A percentile compares a stretch with the other conserved stretches of the same genome.
Evolutionary conservation across 495 filamentous ascomycete species (phyloP).

Genomic region (Achaetomiella virescens): DNA sequence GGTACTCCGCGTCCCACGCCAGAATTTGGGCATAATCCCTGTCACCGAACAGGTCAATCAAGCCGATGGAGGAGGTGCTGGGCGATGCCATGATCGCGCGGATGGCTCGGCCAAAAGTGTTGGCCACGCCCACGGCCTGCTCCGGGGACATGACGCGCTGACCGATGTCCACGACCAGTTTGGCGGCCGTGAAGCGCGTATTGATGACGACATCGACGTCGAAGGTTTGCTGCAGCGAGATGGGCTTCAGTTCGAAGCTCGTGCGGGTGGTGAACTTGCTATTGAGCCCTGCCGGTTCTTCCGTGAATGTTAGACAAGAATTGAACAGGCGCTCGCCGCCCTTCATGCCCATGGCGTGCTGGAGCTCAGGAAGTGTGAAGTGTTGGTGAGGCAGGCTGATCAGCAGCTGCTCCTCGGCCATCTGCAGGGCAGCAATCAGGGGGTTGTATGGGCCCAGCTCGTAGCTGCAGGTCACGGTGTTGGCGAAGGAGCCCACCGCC

Average conservation of each 20-base stretch:
- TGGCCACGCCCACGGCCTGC: constrained; percentile 36
- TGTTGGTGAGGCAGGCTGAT: constrained; percentile 36
- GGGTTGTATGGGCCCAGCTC: constrained; percentile 27
- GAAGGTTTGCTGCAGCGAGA: constrained; percentile 40
- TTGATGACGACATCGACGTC: constrained; percentile 40
- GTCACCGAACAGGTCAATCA: constrained; percentile 40
- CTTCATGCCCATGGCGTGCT: constrained; percentile 39
- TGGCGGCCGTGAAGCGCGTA: constrained; percentile 31
- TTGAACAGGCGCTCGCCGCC: constrained; percentile 40
- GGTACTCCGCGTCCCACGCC: constrained; percentile 30
- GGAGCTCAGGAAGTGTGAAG: constrained; percentile 37
- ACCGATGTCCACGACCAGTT: constrained; percentile 38
- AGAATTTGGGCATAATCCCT: constrained; percentile 40
- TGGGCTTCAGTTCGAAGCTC: constrained; percentile 28
- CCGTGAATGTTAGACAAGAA: constrained; percentile 41
- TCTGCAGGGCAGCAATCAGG: constrained; percentile 27
- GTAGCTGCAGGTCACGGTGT: constrained; percentile 33
- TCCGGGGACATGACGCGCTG: constrained; percentile 37
- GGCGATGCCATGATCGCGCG: constrained; percentile 35
- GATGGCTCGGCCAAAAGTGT: constrained; percentile 39
- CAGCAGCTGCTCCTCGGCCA: constrained; percentile 31
- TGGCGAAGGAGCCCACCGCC: constrained; percentile 41
- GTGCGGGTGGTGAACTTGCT: constrained; percentile 34
- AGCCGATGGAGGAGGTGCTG: constrained; percentile 25
- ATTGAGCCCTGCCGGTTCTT: constrained; percentile 32